These are phyloP conservation scores for Fusarium sp. DNA, from an alignment of 2,329 filamentous ascomycete genomes.

Conservation along the genomic window DNA sequence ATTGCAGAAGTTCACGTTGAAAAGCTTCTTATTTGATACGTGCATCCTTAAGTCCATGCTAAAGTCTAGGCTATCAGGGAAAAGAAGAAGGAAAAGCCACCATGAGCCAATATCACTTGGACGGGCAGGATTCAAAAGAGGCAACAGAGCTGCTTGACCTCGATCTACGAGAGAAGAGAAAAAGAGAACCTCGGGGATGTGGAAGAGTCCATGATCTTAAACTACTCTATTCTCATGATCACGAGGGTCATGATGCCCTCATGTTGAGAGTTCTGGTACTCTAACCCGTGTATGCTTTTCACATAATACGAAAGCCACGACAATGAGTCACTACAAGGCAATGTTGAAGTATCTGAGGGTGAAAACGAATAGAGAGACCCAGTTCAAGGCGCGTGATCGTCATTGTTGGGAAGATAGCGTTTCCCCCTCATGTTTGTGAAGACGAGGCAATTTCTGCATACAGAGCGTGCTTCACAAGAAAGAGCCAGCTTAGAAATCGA, in stretches of 20 bases:
- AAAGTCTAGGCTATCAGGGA: background rate
- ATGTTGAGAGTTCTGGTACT: background rate
- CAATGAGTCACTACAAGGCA: rapidly evolving
- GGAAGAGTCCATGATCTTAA: background rate
- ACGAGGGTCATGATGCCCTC: background rate
- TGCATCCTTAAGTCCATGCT: background rate
- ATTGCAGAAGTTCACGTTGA: too few species aligned
- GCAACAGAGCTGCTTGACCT: rapidly evolving
- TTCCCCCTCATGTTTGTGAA: too few species aligned
- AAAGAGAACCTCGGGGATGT: background rate
- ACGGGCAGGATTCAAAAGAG: background rate
- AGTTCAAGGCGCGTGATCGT: too few species aligned
- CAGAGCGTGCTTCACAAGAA: background rate
- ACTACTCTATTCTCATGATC: background rate
- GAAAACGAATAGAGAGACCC: too few species aligned
- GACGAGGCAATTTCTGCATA: rapidly evolving
- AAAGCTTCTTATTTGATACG: background rate
- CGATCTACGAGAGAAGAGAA: too few species aligned
- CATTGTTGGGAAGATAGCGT: too few species aligned
- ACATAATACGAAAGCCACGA: rapidly evolving
- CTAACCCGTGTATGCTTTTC: background rate
- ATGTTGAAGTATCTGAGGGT: rapidly evolving
- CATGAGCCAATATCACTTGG: background rate
- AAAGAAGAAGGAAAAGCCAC: background rate
- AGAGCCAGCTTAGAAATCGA: rapidly evolving